Evolutionary conservation across 1,284 basidiomycete species (phyloP).

Genomic region (Hypsizygus ulmarius): DNA sequence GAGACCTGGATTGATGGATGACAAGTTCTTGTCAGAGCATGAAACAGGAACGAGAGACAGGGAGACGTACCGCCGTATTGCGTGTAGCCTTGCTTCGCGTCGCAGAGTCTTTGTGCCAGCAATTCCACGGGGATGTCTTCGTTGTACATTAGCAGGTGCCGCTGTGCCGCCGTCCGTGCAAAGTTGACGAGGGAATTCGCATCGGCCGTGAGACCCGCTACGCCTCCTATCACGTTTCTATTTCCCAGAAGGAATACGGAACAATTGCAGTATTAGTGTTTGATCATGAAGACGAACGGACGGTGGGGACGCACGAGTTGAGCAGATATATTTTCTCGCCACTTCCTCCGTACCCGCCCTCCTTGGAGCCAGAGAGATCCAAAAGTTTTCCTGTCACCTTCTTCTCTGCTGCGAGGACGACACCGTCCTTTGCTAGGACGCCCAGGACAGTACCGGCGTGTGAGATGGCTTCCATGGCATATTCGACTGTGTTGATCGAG

Average conservation of each 20-base stretch:
- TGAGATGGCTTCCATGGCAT: conserved; percentile 99
- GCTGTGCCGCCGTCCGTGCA: conserved; percentile 88
- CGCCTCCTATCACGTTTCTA: conserved; percentile 94
- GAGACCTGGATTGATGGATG: no score
- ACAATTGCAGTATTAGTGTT: neutral
- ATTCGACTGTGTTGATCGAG: conserved; percentile 70
- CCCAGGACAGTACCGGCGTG: conserved; percentile 95
- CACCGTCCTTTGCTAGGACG: conserved; percentile 92
- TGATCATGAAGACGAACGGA: neutral
- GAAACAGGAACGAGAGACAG: conserved; percentile 9
- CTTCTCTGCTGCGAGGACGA: conserved; percentile 99
- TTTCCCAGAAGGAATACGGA: neutral
- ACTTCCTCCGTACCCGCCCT: conserved; percentile 88
- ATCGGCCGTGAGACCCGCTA: conserved; percentile 95
- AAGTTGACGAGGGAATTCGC: conserved; percentile 98
- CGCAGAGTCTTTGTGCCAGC: conserved; percentile 90
- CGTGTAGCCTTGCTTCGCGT: conserved; percentile 98
- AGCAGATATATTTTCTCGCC: conserved; percentile 97
- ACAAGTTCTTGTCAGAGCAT: no score
- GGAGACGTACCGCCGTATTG: conserved; percentile 83
- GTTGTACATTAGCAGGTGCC: conserved; percentile 87
- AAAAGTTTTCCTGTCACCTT: conserved; percentile 98
- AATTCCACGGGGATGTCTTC: conserved; percentile 98
- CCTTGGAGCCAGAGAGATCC: conserved; percentile 83
- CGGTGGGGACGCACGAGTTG: conserved; percentile 63